Conservation (phyloP, 2,329 filamentous ascomycete species). For the Diaporthe sp. region DNA sequence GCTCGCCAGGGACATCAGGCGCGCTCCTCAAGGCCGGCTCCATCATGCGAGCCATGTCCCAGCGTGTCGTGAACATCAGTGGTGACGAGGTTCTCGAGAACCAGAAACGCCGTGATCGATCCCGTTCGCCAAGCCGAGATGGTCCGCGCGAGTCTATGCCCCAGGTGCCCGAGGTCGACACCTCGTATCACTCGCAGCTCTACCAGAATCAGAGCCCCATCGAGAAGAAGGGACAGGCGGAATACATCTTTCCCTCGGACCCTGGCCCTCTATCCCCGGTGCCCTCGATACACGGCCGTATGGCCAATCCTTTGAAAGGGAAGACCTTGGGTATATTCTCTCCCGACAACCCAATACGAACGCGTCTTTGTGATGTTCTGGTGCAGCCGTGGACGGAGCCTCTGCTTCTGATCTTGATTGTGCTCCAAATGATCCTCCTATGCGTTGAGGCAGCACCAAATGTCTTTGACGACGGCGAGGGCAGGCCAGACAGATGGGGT, state of each 20-base stretch:
- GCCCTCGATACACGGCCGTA: slow-evolving; percentile 48
- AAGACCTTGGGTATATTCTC: slow-evolving; percentile 89
- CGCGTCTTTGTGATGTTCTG: slow-evolving; percentile 83
- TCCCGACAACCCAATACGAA: slow-evolving; percentile 80
- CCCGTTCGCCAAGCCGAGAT: slow-evolving; percentile 66
- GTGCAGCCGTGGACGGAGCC: slow-evolving; percentile 91
- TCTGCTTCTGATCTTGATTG: slow-evolving; percentile 86
- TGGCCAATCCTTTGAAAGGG: slow-evolving; percentile 85
- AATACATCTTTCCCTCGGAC: slow-evolving; percentile 49
- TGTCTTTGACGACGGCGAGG: slow-evolving; percentile 74
- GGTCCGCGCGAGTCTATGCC: slow-evolving; percentile 64
- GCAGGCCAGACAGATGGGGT: slow-evolving; percentile 76
- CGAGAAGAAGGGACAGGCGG: slow-evolving; percentile 60
- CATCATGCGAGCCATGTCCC: slow-evolving; percentile 89
- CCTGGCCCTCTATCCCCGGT: slow-evolving; percentile 50
- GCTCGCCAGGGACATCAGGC: slow-evolving; percentile 73
- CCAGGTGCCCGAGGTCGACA: slow-evolving; percentile 61
- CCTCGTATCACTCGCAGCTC: slow-evolving; percentile 65
- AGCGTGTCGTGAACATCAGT: slow-evolving; percentile 97
- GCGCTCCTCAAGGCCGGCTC: slow-evolving; percentile 79
- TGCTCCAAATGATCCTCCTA: slow-evolving; percentile 89
- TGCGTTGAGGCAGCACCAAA: slow-evolving; percentile 83
- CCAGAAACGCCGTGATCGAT: slow-evolving; percentile 73
- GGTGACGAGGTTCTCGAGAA: slow-evolving; percentile 90
- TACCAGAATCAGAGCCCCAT: slow-evolving; percentile 52